Percentiles rank a stretch among this genome's conserved stretches.
Conservation (phyloP, 306 rosid species). For the Lablab purpureus region DNA sequence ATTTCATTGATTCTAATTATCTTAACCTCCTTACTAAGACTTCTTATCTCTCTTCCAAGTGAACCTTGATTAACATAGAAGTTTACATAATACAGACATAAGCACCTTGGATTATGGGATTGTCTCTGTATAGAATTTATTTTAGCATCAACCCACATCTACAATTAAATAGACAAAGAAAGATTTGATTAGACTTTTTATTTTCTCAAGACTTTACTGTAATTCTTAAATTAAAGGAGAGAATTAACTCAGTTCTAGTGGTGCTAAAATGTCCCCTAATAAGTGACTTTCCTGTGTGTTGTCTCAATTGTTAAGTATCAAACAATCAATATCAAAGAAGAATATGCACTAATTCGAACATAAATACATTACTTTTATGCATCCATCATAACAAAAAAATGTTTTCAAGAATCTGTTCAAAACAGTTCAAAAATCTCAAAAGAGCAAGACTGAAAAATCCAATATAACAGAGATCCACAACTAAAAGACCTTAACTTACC, state of each 20-base stretch:
- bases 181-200: not conserved
- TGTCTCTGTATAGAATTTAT: conserved; percentile 1
- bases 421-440: too few species aligned
- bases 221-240: not conserved
- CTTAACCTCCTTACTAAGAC: not conserved
- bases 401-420: too few species aligned
- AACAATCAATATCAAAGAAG: too few species aligned
- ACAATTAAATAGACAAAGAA: not conserved
- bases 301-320: too few species aligned
- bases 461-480: not conserved
- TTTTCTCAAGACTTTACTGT: not conserved
- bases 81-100: not conserved
- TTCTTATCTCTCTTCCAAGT: not conserved
- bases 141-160: not conserved
- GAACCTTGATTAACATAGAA: conserved; percentile 5
- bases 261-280: too few species aligned
- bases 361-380: too few species aligned
- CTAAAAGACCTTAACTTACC: not conserved
- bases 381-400: too few species aligned
- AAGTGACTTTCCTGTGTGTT: too few species aligned
- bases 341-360: too few species aligned
- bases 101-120: not conserved
- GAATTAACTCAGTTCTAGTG: not conserved
- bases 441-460: not conserved
- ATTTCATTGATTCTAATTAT: not conserved